Conservation (phyloP, 1,284 basidiomycete species). For the Sparassis latifolia region DNA sequence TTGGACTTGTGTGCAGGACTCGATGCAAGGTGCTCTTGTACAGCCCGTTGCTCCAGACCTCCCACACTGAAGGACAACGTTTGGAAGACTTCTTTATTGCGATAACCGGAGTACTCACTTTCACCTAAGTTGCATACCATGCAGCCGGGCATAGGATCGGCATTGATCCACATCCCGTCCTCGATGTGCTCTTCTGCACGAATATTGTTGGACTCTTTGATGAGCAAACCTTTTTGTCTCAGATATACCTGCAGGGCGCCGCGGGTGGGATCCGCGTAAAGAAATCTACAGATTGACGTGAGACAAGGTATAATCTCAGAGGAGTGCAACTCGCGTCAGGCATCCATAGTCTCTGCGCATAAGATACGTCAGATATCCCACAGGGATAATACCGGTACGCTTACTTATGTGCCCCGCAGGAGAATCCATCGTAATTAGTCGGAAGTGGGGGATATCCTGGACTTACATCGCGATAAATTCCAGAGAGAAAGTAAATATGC, state of each 20-base stretch:
- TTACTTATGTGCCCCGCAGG: conserved; percentile 81
- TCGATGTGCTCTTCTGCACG: conserved; percentile 45
- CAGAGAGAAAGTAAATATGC: not conserved
- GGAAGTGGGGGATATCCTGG: conserved; percentile 83
- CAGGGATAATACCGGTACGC: conserved; percentile 7
- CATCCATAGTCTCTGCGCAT: conserved; percentile 73
- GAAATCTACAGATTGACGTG: conserved; percentile 43
- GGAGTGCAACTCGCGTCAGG: conserved; percentile 51
- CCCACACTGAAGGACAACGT: conserved; percentile 55
- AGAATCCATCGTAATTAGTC: conserved; percentile 67
- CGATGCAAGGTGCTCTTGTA: conserved; percentile 76
- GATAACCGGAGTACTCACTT: conserved; percentile 43
- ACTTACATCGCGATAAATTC: not conserved
- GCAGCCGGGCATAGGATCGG: conserved; percentile 72
- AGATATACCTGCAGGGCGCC: conserved; percentile 79
- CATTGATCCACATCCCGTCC: conserved; percentile 70
- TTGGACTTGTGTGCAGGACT: conserved; percentile 64
- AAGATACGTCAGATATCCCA: not conserved
- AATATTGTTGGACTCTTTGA: conserved; percentile 30
- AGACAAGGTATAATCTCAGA: conserved; percentile 3
- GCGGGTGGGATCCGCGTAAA: conserved; percentile 73
- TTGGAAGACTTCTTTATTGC: too few species aligned
- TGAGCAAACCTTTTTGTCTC: conserved; percentile 32
- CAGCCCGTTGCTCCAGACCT: conserved; percentile 78
- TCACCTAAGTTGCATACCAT: conserved; percentile 82